Conservation (phyloP, 2,329 filamentous ascomycete species). For the Alternaria viburni region DNA sequence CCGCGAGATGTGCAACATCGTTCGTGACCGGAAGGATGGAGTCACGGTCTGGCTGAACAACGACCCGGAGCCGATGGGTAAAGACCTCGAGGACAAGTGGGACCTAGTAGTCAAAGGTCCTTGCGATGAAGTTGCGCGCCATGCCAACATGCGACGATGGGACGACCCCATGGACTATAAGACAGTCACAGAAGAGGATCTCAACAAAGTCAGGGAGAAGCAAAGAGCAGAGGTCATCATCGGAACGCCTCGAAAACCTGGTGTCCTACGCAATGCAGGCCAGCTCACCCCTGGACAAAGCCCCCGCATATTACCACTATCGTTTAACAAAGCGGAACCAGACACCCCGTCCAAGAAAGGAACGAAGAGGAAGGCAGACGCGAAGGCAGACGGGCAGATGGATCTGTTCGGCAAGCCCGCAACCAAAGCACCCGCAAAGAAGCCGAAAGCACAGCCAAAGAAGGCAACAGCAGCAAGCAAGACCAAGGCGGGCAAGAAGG, state of each 20-base stretch:
- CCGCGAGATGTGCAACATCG: slow-evolving; percentile 86
- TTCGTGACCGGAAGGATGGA: slow-evolving; percentile 81
- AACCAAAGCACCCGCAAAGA: slow-evolving; percentile 33
- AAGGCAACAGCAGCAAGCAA: slow-evolving; percentile 32
- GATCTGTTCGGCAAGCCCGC: slow-evolving; percentile 29
- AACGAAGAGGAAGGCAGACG: slow-evolving; percentile 39
- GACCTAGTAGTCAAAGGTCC: slow-evolving; percentile 87
- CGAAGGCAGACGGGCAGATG: slow-evolving; percentile 33
- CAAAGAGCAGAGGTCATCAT: slow-evolving; percentile 43
- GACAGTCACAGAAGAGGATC: slow-evolving; percentile 44
- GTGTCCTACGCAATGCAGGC: slow-evolving; percentile 37
- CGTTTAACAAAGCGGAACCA: slow-evolving; percentile 30
- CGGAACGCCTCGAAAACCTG: slow-evolving; percentile 39
- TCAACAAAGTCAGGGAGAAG: slow-evolving; percentile 39
- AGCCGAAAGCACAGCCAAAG: slow-evolving; percentile 35
- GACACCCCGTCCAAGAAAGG: slow-evolving; percentile 42
- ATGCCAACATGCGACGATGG: slow-evolving; percentile 68
- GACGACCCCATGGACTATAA: slow-evolving; percentile 54
- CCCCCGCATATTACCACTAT: slow-evolving; percentile 38
- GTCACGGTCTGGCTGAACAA: slow-evolving; percentile 95
- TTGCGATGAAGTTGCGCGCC: slow-evolving; percentile 83
- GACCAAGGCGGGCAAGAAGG: slow-evolving; percentile 32
- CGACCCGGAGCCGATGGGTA: slow-evolving; percentile 79
- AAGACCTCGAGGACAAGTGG: slow-evolving; percentile 90
- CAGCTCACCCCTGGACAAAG: slow-evolving; percentile 46